Evolutionary conservation across 352 stramenopile species (phyloP).

Genomic region (Globisporangium cederbergense): DNA sequence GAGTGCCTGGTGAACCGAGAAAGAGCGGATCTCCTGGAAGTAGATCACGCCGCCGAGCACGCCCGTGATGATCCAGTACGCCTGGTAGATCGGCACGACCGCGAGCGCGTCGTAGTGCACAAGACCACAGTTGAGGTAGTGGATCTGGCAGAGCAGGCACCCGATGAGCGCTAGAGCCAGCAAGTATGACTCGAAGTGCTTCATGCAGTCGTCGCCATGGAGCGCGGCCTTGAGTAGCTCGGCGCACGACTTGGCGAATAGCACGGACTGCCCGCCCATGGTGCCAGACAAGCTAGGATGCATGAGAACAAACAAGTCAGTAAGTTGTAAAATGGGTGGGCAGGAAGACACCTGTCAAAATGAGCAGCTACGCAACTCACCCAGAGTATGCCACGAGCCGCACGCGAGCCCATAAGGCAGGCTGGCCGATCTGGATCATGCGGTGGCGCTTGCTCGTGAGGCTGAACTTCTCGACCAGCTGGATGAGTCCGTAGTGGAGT

Average conservation of each 20-base stretch:
- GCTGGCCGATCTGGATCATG: conserved; percentile 70
- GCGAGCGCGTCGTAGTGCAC: conserved; percentile 79
- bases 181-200: conserved; percentile 62
- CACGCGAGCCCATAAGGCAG: conserved; percentile 56
- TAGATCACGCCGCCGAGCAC: conserved; percentile 89
- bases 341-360: not conserved
- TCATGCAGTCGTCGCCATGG: conserved; percentile 57
- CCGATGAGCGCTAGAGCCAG: conserved; percentile 55
- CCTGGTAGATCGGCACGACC: conserved; percentile 84
- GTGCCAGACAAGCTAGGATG: conserved; percentile 50
- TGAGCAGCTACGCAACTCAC: conserved; percentile 7
- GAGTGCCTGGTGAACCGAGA: conserved; percentile 63
- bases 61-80: conserved; percentile 88
- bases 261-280: conserved; percentile 76
- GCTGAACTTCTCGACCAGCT: conserved; percentile 60
- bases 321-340: not conserved
- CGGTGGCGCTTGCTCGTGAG: conserved; percentile 70
- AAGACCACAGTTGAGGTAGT: conserved; percentile 77
- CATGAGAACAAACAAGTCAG: conserved; percentile 5
- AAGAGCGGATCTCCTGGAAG: conserved; percentile 87
- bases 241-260: conserved; percentile 83
- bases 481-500: conserved; percentile 61
- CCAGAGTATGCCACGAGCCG: conserved; percentile 76
- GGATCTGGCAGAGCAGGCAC: conserved; percentile 70
- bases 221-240: conserved; percentile 75